Evolutionary conservation across 495 filamentous ascomycete species (phyloP).

Genomic region (Talaromyces wortmannii): DNA sequence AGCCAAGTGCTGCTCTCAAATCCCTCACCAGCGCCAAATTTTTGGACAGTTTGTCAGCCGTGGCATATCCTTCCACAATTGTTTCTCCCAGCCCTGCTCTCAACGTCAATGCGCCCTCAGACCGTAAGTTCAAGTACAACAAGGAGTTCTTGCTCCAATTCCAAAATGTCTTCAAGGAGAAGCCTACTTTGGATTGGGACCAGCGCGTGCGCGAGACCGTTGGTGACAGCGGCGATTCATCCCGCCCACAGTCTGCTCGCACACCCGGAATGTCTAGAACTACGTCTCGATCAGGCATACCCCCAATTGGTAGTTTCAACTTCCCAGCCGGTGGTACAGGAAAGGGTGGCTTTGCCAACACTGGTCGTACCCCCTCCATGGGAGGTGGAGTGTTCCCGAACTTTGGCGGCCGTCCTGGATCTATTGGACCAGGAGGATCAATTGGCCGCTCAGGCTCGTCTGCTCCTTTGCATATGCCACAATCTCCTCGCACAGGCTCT

Average conservation of each 20-base stretch:
- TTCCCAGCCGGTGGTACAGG: conserved; percentile 54
- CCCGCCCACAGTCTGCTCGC: conserved; percentile 65
- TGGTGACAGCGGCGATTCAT: conserved; percentile 63
- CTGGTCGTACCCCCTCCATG: conserved; percentile 29
- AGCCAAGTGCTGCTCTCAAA: conserved; percentile 88
- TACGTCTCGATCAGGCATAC: conserved; percentile 35
- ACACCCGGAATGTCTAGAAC: conserved; percentile 50
- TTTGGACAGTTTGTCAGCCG: conserved; percentile 59
- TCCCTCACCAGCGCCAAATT: conserved; percentile 83
- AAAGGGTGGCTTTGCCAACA: conserved; percentile 48
- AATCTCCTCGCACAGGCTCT: conserved; percentile 46
- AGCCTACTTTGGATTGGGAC: conserved; percentile 88
- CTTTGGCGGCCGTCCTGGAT: conserved; percentile 46
- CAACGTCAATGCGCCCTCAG: conserved; percentile 64
- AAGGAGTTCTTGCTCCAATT: conserved; percentile 96
- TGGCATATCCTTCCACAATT: conserved; percentile 72
- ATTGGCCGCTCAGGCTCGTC: conserved; percentile 46
- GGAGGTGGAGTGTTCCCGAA: conserved; percentile 50
- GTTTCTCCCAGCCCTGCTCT: conserved; percentile 85
- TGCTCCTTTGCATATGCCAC: conserved; percentile 42
- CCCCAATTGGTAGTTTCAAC: conserved; percentile 65
- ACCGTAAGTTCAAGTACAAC: conserved; percentile 90
- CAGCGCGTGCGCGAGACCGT: conserved; percentile 76
- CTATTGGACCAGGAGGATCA: conserved; percentile 43
- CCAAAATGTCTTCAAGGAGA: conserved; percentile 87